phyloP scores from a whole-genome alignment of 331 rosid genomes.

The Quercus tomentella region DNA sequence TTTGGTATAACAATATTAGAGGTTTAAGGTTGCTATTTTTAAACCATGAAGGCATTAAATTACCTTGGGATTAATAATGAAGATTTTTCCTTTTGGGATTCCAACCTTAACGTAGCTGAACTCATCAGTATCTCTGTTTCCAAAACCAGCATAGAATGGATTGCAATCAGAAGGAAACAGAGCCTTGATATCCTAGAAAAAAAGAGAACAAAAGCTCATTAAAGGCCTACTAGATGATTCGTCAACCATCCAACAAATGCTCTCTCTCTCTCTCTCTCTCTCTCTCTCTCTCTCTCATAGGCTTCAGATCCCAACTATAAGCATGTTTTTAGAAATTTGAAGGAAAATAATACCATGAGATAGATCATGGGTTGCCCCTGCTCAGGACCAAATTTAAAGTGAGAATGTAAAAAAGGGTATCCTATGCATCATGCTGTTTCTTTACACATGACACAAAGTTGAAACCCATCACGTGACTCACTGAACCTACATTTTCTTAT shows the following conservation, averaged over 20 bases:
- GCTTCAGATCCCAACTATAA: background rate
- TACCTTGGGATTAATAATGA: constrained; percentile 94
- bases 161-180: constrained; percentile 84
- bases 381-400: background rate
- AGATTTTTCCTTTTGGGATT: constrained; percentile 87
- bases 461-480: no score
- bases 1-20: constrained; percentile 15
- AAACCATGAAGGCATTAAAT: constrained; percentile 14
- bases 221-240: background rate
- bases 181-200: constrained; percentile 66
- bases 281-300: no score
- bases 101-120: constrained; percentile 94
- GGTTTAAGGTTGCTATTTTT: background rate
- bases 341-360: background rate
- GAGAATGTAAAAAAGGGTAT: background rate
- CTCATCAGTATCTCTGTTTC: constrained; percentile 96
- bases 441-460: background rate
- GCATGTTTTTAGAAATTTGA: background rate
- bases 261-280: background rate
- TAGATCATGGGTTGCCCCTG: background rate
- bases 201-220: background rate
- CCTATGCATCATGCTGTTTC: background rate
- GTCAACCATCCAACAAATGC: background rate
- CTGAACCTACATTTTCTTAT: no score
- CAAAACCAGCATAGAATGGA: constrained; percentile 99